A percentile compares a stretch with the other conserved stretches of the same genome.
Evolutionary conservation across 805 yeast species (phyloP).

Genomic region (Lipomyces japonicus): DNA sequence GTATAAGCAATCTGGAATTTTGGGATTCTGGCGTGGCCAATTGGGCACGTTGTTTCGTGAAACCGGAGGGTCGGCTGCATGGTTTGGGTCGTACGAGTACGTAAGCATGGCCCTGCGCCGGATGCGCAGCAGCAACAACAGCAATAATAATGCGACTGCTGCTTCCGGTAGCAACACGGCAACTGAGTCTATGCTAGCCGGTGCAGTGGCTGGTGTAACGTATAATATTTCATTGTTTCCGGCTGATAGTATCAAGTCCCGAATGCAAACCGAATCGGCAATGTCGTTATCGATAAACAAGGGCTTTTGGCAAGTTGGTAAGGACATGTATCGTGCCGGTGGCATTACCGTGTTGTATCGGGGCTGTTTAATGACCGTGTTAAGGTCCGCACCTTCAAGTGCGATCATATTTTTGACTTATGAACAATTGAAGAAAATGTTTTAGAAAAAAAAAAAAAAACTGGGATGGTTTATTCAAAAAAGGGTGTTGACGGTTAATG

Average conservation of each 20-base stretch:
- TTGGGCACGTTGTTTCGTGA: constrained; percentile 77
- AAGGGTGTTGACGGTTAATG: not conserved
- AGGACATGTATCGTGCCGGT: constrained; percentile 44
- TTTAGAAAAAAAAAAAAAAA: not conserved
- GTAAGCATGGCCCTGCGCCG: constrained; percentile 39
- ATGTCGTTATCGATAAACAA: constrained; percentile 29
- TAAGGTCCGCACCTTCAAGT: constrained; percentile 84
- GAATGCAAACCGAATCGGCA: constrained; percentile 64
- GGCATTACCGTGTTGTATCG: constrained; percentile 74
- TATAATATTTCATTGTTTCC: constrained; percentile 82
- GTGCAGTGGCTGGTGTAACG: constrained; percentile 81
- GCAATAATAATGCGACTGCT: not conserved
- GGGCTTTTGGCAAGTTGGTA: constrained; percentile 42
- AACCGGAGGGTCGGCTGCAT: constrained; percentile 83
- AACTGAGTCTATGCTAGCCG: constrained; percentile 62
- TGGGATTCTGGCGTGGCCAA: constrained; percentile 86
- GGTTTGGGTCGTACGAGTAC: constrained; percentile 88
- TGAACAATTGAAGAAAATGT: constrained; percentile 41
- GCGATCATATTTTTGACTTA: constrained; percentile 80
- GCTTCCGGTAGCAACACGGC: constrained; percentile 38
- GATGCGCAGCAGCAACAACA: not conserved
- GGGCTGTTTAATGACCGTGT: constrained; percentile 77
- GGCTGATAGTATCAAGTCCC: constrained; percentile 83
- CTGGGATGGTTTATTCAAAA: not conserved
- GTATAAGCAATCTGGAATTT: constrained; percentile 51